Evolutionary conservation across 441 rosid species (phyloP).

Genomic region (Rhodomyrtus psidioides): DNA sequence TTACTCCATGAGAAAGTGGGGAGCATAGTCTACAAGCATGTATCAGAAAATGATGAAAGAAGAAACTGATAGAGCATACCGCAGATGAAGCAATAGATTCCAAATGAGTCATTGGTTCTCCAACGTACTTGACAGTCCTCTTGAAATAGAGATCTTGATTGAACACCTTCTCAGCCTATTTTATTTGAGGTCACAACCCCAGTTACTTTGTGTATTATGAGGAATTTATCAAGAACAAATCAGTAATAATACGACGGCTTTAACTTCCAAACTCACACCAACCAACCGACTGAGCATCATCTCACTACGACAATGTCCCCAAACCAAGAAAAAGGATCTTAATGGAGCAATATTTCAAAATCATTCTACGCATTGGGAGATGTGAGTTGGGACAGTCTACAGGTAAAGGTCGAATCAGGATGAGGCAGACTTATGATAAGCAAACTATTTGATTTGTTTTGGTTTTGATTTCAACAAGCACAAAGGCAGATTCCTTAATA

Average conservation of each 20-base stretch:
- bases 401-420: neutral
- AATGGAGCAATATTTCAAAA: neutral
- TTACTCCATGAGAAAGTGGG: neutral
- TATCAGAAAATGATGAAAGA: neutral
- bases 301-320: neutral
- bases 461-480: neutral
- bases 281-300: neutral
- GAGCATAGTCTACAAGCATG: neutral
- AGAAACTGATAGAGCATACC: constrained; percentile 28
- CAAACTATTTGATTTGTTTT: neutral
- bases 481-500: neutral
- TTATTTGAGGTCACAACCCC: neutral
- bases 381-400: neutral
- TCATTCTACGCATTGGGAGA: neutral
- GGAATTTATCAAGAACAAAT: neutral
- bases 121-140: constrained; percentile 86
- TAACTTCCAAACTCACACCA: neutral
- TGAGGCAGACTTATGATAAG: neutral
- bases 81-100: constrained; percentile 98
- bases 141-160: constrained; percentile 90
- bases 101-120: constrained; percentile 95
- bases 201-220: neutral
- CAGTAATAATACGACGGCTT: neutral
- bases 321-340: neutral
- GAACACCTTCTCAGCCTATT: constrained; percentile 93